Conservation (phyloP, 441 rosid species). For the Aquilaria agallochum region DNA sequence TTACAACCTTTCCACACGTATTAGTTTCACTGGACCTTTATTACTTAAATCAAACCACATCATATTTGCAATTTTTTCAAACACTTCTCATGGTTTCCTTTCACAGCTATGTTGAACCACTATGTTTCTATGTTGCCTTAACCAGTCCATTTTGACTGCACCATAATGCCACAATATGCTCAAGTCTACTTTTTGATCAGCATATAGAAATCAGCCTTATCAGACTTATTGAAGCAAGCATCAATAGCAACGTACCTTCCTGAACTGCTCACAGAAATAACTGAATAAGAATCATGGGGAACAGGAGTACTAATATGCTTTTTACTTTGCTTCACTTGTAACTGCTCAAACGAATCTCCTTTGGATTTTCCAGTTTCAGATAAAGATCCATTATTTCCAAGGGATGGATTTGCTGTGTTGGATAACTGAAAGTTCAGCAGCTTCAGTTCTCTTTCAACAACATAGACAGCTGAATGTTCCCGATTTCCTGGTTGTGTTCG, state of each 20-base stretch:
- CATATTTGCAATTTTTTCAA: too few relatives aligned
- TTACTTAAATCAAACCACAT: too few relatives aligned
- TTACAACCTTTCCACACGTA: too few relatives aligned
- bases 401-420: slow-evolving; percentile 74
- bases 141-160: too few relatives aligned
- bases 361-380: slow-evolving; percentile 77
- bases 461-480: slow-evolving; percentile 91
- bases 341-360: slow-evolving; percentile 72
- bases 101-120: too few relatives aligned
- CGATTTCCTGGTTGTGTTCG: slow-evolving; percentile 80
- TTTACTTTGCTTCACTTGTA: slow-evolving; percentile 84
- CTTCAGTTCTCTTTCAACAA: slow-evolving; percentile 89
- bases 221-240: slow-evolving; percentile 10
- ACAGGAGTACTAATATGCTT: slow-evolving; percentile 92
- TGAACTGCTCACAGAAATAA: slow-evolving; percentile 95
- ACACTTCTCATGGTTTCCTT: too few relatives aligned
- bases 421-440: slow-evolving; percentile 86
- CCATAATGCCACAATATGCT: too few relatives aligned
- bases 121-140: too few relatives aligned
- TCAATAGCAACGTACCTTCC: slow-evolving; percentile 70
- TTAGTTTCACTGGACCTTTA: too few relatives aligned
- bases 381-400: slow-evolving; percentile 84
- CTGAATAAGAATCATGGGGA: slow-evolving; percentile 96
- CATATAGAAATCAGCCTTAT: slow-evolving; percentile 4
- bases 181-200: too few relatives aligned